Evolutionary conservation across 1,284 basidiomycete species (phyloP).

Genomic region (Coniferiporia sulphurascens): DNA sequence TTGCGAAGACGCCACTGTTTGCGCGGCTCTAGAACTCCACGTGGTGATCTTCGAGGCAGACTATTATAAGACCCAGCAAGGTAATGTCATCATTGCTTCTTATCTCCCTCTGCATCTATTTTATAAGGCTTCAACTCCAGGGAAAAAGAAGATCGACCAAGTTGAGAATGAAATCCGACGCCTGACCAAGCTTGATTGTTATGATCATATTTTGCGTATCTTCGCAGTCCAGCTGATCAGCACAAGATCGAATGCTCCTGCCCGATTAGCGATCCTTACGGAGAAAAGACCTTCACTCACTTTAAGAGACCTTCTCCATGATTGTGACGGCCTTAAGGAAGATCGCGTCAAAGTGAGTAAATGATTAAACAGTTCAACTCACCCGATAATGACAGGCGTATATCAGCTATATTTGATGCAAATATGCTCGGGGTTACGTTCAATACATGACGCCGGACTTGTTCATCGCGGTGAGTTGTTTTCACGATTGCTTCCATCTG

Average conservation of each 20-base stretch:
- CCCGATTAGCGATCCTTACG: conserved; percentile 55
- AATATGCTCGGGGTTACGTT: conserved; percentile 60
- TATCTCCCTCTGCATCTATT: neutral
- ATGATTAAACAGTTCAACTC: neutral
- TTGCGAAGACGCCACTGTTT: conserved; percentile 51
- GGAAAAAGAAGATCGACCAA: conserved; percentile 61
- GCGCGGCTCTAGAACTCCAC: conserved; percentile 60
- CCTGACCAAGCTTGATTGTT: conserved; percentile 52
- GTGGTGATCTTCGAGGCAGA: conserved; percentile 57
- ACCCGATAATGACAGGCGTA: neutral
- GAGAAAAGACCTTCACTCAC: conserved; percentile 63
- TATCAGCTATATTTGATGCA: conserved; percentile 64
- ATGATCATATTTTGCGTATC: conserved; percentile 50
- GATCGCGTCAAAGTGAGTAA: conserved; percentile 54
- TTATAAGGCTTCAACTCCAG: conserved; percentile 23
- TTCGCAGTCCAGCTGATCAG: conserved; percentile 60
- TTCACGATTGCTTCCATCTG: conserved; percentile 20
- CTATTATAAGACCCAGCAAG: conserved; percentile 65
- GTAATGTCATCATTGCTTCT: conserved; percentile 26
- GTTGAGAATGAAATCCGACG: conserved; percentile 60
- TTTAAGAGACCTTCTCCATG: conserved; percentile 62
- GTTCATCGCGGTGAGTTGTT: conserved; percentile 52
- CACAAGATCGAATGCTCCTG: conserved; percentile 42
- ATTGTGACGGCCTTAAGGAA: conserved; percentile 60
- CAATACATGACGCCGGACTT: conserved; percentile 55